Conservation (phyloP, 78 protist species). For the Planoprotostelium fungivorum region DNA sequence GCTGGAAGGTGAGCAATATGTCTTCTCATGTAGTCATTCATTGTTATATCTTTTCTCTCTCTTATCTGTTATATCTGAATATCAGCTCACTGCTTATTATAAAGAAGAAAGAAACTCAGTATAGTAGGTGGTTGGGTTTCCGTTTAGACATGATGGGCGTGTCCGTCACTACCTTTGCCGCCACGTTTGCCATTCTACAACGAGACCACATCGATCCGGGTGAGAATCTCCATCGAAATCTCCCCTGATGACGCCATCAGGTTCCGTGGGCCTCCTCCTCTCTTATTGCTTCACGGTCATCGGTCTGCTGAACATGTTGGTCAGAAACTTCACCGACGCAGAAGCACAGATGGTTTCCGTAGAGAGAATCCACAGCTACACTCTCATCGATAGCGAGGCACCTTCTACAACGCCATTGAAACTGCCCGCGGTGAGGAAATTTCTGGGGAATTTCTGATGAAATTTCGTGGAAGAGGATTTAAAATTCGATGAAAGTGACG, state of each 20-base stretch:
- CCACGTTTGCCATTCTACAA: slow-evolving; percentile 35
- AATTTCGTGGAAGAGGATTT: background rate
- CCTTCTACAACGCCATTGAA: background rate
- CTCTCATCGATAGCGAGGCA: background rate
- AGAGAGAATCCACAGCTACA: slow-evolving; percentile 22
- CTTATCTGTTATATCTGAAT: no score
- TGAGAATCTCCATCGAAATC: background rate
- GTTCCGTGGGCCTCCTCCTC: slow-evolving; percentile 53
- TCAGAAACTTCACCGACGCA: slow-evolving; percentile 20
- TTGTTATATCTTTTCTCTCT: no score
- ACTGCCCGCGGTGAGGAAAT: background rate
- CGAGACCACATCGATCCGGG: slow-evolving; percentile 22
- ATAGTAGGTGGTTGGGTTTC: slow-evolving; percentile 55
- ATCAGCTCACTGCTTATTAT: no score
- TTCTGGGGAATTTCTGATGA: background rate
- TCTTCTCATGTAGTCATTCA: background rate
- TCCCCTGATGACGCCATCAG: background rate
- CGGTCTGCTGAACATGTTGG: slow-evolving; percentile 14
- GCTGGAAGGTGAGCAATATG: slow-evolving; percentile 7
- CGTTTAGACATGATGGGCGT: slow-evolving; percentile 73
- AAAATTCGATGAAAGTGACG: background rate
- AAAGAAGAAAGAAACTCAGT: no score
- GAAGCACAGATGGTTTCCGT: slow-evolving; percentile 63
- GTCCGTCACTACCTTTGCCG: slow-evolving; percentile 48
- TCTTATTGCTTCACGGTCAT: slow-evolving; percentile 53